A percentile compares a stretch with the other conserved stretches of the same genome.
phyloP scores from a whole-genome alignment of 805 yeast species.

The Danielia reshetovae region DNA sequence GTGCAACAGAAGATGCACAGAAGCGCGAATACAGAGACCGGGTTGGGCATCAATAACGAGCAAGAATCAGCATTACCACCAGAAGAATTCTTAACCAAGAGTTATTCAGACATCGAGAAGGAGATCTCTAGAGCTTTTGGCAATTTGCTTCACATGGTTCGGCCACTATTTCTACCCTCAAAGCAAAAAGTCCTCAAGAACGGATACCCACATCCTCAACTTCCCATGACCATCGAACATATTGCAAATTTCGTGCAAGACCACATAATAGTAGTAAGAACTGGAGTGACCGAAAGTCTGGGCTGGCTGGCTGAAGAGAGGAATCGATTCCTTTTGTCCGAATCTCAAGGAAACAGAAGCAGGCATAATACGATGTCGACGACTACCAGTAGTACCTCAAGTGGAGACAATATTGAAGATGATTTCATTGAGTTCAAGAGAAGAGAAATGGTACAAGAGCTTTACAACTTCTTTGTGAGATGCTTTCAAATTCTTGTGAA shows the following conservation, averaged over 20 bases:
- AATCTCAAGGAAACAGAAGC: background rate
- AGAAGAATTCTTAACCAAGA: no score
- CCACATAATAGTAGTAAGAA: background rate
- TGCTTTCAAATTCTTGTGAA: conserved; percentile 3
- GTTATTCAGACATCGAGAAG: no score
- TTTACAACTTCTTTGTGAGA: conserved; percentile 6
- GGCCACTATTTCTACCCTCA: conserved; percentile 9
- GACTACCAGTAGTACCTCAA: background rate
- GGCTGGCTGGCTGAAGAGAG: background rate
- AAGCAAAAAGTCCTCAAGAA: conserved; percentile 1
- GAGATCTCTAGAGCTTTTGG: background rate
- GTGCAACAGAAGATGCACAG: conserved; percentile 10
- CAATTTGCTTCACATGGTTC: conserved; percentile 5
- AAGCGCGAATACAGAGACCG: no score
- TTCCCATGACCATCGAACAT: conserved; percentile 8
- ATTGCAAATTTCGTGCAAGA: conserved; percentile 6
- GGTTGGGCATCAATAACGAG: no score
- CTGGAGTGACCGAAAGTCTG: background rate
- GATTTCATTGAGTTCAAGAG: conserved; percentile 1
- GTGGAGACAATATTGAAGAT: background rate
- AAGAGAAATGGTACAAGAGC: conserved; percentile 5
- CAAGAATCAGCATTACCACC: background rate
- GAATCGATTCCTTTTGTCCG: background rate
- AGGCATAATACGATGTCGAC: background rate
- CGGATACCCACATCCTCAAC: conserved; percentile 2